Base-by-base conservation (phyloP, 2,329 filamentous ascomycete species). In the Xylaria digitata region DNA sequence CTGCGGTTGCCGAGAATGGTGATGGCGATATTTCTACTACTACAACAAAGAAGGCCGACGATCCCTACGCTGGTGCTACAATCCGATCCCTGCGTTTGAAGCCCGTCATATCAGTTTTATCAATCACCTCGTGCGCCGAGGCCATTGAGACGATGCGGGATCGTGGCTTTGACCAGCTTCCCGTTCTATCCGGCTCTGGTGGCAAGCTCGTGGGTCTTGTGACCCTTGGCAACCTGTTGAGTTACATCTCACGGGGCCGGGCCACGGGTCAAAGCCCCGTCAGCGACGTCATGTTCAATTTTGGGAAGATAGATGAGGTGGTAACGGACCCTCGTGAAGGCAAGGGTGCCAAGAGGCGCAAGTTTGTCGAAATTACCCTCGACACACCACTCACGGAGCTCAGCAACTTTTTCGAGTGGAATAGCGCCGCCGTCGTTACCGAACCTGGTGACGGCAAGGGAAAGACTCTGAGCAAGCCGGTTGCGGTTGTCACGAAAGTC, bases 91-190 rank as follows among this genome's bases (percentile, higher is more conserved):
- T 99, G 17, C 90, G 95, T 68, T 86, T 99, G 66, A 99, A 97
- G 83, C 96, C 96, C 42, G 92, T 99, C 65, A 96, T 94, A 30
- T 96, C 94, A 8, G 87, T 99, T 61, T 83, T 89, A 26, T 85
- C 90, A 32, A 85, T 86, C 60, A 90, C 90, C 37, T 81, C 88
- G 2, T 97, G 94, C 81, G 87, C 92, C 70, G 92, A 95, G 72
- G 96, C 96, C 60, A 94, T 98, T 71, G 96, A 99, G 83, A 94
- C 92, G 68, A 98, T 99, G 96, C 93, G 95, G 73, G 96, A 99
- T 77, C 97, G 96, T 83, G 93, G 94, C 69, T 99, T 97, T 79
- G 96, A 99, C 77, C 96, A 99, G 82, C 90, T 99, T 48, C 96
- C 96, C 49, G 96, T 99, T 17, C 90, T 96, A 8, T 86, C 89